Percentiles rank a stretch among this genome's conserved stretches.
Evolutionary conservation across 768 basidiomycete genomes (phyloP).

Genomic region (Rhizopogon salebrosus): DNA sequence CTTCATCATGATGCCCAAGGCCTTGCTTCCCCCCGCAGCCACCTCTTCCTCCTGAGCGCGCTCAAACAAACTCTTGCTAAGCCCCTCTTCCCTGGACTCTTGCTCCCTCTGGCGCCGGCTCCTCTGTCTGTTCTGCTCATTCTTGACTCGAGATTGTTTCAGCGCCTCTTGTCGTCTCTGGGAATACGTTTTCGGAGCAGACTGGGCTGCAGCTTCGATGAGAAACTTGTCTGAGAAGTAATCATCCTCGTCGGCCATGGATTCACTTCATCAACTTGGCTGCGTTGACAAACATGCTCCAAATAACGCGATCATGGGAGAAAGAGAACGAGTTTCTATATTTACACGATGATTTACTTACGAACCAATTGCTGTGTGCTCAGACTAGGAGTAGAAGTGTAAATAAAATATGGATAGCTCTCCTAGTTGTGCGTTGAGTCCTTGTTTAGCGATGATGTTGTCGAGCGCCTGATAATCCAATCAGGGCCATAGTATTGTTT

Average conservation of each 20-base stretch:
- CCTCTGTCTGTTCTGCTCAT: constrained; percentile 64
- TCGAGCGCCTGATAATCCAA: too few relatives aligned
- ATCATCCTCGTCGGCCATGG: constrained; percentile 78
- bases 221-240: constrained; percentile 89
- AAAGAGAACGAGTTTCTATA: neutral
- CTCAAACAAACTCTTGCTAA: constrained; percentile 78
- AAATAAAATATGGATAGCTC: too few relatives aligned
- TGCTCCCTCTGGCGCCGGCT: constrained; percentile 60
- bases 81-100: constrained; percentile 72
- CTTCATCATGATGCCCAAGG: constrained; percentile 86
- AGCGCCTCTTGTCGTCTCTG: constrained; percentile 65
- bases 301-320: constrained; percentile 5
- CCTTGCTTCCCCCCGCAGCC: constrained; percentile 53
- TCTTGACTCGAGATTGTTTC: constrained; percentile 52
- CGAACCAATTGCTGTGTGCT: too few relatives aligned
- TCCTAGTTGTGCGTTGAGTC: too few relatives aligned
- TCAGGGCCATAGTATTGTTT: too few relatives aligned
- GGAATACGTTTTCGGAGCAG: constrained; percentile 58
- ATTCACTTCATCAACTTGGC: neutral
- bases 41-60: constrained; percentile 59
- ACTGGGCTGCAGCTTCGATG: constrained; percentile 27
- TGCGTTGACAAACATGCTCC: constrained; percentile 16
- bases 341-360: neutral
- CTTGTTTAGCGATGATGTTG: too few relatives aligned
- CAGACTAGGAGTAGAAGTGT: too few relatives aligned